A percentile compares a stretch with the other conserved stretches of the same genome.
phyloP scores from a whole-genome alignment of 805 yeast species.

The Candida peoriensis region DNA sequence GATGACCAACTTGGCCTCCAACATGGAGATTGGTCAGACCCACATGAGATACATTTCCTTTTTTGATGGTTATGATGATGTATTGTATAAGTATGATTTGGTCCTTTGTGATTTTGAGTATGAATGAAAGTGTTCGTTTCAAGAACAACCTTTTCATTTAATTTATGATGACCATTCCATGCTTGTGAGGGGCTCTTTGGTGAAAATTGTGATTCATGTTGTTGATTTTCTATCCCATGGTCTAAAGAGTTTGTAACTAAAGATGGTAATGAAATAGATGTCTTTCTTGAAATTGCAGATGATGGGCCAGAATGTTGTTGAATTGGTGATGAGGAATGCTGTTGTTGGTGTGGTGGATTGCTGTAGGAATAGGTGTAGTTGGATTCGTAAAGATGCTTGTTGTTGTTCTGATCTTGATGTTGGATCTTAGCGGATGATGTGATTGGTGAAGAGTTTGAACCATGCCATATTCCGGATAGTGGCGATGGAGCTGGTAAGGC shows the following conservation, averaged over 20 bases:
- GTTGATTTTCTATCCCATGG: background rate
- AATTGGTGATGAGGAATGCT: background rate
- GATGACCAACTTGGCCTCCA: conserved; percentile 98
- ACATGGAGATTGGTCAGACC: conserved; percentile 88
- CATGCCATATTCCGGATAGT: conserved; percentile 3
- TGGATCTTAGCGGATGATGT: conserved; percentile 5
- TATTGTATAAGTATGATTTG: conserved; percentile 25
- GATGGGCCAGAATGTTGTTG: background rate
- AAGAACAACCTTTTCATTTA: conserved; percentile 11
- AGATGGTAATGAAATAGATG: background rate
- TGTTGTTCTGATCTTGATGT: conserved; percentile 5
- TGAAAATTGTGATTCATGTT: background rate
- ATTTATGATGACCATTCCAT: conserved; percentile 16
- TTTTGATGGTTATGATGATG: conserved; percentile 22
- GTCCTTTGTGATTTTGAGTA: conserved; percentile 24
- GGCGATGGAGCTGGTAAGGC: conserved; percentile 1
- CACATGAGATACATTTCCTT: conserved; percentile 85
- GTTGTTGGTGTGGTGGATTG: conserved; percentile 1
- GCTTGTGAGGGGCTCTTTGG: conserved; percentile 1
- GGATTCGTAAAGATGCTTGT: conserved; percentile 3
- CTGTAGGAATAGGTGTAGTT: background rate
- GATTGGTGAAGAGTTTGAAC: conserved; percentile 12
- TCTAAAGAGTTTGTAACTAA: background rate
- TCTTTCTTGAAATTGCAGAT: conserved; percentile 2
- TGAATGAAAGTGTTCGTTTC: conserved; percentile 20